Conservation (phyloP, 106 monocot species). For the Hemerocallis citrina region DNA sequence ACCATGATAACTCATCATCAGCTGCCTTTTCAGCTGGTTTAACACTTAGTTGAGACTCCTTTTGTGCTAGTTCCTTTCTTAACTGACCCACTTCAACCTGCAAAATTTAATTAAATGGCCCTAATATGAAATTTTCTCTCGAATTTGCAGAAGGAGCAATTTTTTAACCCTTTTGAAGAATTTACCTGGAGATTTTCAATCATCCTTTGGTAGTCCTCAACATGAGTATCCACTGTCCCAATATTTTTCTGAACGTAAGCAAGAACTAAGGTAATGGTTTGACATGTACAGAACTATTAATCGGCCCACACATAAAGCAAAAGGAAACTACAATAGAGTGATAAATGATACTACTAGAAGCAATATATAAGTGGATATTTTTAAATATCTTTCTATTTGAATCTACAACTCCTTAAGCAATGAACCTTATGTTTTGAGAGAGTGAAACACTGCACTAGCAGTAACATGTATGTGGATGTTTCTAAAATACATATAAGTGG, state of each 20-base stretch:
- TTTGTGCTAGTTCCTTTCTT: conserved; percentile 85
- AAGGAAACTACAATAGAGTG: conserved; percentile 1
- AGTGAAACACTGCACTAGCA: too few species aligned
- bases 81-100: conserved; percentile 80
- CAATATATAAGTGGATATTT: background rate
- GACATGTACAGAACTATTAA: background rate
- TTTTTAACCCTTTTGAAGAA: background rate
- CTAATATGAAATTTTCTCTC: background rate
- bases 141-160: background rate
- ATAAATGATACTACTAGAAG: background rate
- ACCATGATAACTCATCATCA: conserved; percentile 85
- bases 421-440: background rate
- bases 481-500: background rate
- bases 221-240: conserved; percentile 86
- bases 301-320: background rate
- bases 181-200: conserved; percentile 96
- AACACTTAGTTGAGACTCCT: conserved; percentile 72
- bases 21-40: conserved; percentile 63
- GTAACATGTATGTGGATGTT: too few species aligned
- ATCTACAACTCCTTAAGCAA: background rate
- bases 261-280: background rate
- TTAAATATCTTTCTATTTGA: background rate
- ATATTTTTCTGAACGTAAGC: conserved; percentile 78
- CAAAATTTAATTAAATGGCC: conserved; percentile 5
- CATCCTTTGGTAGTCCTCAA: conserved; percentile 89